A percentile compares a stretch with the other conserved stretches of the same genome.
phyloP scores from a whole-genome alignment of 352 stramenopile genomes.

The Globisporangium perplexum region DNA sequence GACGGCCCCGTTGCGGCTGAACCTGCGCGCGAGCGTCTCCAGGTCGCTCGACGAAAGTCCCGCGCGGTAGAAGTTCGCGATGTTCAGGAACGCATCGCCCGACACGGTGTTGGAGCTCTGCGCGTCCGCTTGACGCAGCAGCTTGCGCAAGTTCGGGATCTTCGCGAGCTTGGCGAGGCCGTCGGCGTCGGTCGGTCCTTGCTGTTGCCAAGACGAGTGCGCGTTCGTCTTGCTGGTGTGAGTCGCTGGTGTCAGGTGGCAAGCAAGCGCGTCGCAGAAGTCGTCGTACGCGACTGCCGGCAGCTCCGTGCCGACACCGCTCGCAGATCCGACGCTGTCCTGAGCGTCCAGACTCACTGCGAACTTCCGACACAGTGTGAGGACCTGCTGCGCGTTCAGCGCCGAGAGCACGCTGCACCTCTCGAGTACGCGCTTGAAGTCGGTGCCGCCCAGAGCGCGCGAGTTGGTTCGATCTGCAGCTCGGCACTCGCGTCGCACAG shows the following conservation, averaged over 20 bases:
- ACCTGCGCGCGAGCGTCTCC: slow-evolving; percentile 21
- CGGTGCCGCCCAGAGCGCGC: slow-evolving; percentile 15
- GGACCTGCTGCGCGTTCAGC: slow-evolving; percentile 61
- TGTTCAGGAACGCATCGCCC: slow-evolving; percentile 20
- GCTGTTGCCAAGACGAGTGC: background rate
- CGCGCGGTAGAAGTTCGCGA: slow-evolving; percentile 21
- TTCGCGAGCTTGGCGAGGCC: slow-evolving; percentile 27
- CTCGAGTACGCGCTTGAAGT: slow-evolving; percentile 24
- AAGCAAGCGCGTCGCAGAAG: slow-evolving; percentile 49
- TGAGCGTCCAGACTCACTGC: background rate
- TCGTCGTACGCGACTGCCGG: slow-evolving; percentile 39
- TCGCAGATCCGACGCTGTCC: background rate
- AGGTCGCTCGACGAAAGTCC: slow-evolving; percentile 25
- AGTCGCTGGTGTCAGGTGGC: background rate
- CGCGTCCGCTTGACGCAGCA: slow-evolving; percentile 12
- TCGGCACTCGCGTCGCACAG: slow-evolving; percentile 36
- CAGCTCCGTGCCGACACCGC: slow-evolving; percentile 1
- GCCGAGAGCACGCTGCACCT: slow-evolving; percentile 5
- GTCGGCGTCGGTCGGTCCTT: background rate
- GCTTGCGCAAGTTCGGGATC: slow-evolving; percentile 15
- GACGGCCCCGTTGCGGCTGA: slow-evolving; percentile 25
- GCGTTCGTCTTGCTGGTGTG: background rate
- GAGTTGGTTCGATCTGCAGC: slow-evolving; percentile 15
- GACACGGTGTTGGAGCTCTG: slow-evolving; percentile 7
- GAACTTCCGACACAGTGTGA: slow-evolving; percentile 58